Evolutionary conservation across 164 flowering plant genomes (phyloP).

Genomic region (Buxus sempervirens): DNA sequence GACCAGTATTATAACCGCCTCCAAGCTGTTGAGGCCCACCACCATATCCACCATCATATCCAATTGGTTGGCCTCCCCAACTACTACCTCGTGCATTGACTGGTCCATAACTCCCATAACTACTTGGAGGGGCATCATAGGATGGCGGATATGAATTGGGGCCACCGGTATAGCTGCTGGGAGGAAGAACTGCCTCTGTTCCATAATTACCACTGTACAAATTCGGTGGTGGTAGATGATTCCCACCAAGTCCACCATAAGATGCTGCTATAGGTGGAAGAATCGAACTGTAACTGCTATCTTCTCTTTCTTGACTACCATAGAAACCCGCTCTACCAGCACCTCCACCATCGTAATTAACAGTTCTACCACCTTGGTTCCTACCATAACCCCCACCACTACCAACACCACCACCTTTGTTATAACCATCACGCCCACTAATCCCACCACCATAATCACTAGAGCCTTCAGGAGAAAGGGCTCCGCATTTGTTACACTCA

Average conservation of each 20-base stretch:
- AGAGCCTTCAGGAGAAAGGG: slow-evolving; percentile 61
- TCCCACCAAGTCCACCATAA: slow-evolving; percentile 55
- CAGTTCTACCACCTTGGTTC: slow-evolving; percentile 32
- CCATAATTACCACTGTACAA: slow-evolving; percentile 59
- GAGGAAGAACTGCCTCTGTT: slow-evolving; percentile 80
- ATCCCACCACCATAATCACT: slow-evolving; percentile 38
- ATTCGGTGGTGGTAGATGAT: slow-evolving; percentile 45
- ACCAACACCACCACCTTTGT: slow-evolving; percentile 24
- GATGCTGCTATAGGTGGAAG: slow-evolving; percentile 46
- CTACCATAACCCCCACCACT: slow-evolving; percentile 27
- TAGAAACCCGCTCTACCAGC: slow-evolving; percentile 45
- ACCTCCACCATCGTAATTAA: slow-evolving; percentile 27
- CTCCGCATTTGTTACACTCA: slow-evolving; percentile 94
- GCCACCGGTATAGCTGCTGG: slow-evolving; percentile 67
- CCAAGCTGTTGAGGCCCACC: slow-evolving; percentile 42
- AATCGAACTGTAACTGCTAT: slow-evolving; percentile 50
- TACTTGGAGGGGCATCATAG: slow-evolving; percentile 58
- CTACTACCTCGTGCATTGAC: slow-evolving; percentile 40
- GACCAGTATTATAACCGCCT: slow-evolving; percentile 44
- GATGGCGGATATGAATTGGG: slow-evolving; percentile 76
- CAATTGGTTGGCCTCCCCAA: slow-evolving; percentile 38
- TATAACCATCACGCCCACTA: slow-evolving; percentile 27
- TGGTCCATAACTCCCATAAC: slow-evolving; percentile 41
- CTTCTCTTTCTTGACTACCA: slow-evolving; percentile 62
- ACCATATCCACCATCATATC: too few species aligned